Evolutionary conservation across 371 early-diverging fungal genomes (phyloP).

Genomic region (Mortierella sp.): DNA sequence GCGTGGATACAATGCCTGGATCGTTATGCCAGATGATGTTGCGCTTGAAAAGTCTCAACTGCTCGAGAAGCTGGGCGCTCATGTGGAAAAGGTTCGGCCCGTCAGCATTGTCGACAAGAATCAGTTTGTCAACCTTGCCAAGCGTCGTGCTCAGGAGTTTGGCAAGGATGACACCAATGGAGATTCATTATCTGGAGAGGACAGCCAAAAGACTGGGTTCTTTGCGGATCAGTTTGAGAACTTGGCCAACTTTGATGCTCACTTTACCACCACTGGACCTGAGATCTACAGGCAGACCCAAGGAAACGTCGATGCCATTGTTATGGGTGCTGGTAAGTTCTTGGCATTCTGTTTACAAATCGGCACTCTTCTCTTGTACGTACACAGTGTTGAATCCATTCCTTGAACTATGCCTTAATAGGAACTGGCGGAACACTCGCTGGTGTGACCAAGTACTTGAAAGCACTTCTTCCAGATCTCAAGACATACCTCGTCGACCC

Average conservation of each 20-base stretch:
- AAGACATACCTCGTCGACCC: slow-evolving; percentile 92
- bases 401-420: slow-evolving; percentile 3
- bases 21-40: slow-evolving; percentile 97
- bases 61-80: slow-evolving; percentile 88
- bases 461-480: slow-evolving; percentile 72
- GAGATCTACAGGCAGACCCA: slow-evolving; percentile 87
- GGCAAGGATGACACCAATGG: slow-evolving; percentile 47
- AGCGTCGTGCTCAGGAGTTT: slow-evolving; percentile 81
- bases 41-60: slow-evolving; percentile 92
- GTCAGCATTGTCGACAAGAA: slow-evolving; percentile 92
- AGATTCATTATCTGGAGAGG: not conserved
- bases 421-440: slow-evolving; percentile 97
- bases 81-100: slow-evolving; percentile 93
- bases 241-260: slow-evolving; percentile 84
- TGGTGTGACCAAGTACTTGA: slow-evolving; percentile 88
- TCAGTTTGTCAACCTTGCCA: slow-evolving; percentile 94
- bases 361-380: not conserved
- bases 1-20: slow-evolving; percentile 91
- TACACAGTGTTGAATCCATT: not conserved
- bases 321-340: slow-evolving; percentile 81
- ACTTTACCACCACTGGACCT: slow-evolving; percentile 90
- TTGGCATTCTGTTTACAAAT: not conserved
- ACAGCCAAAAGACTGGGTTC: slow-evolving; percentile 64
- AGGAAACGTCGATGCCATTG: slow-evolving; percentile 85
- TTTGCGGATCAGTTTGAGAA: slow-evolving; percentile 98